phyloP scores from a whole-genome alignment of 1,139 yeast species.

The Debaryomyces coudertii region DNA sequence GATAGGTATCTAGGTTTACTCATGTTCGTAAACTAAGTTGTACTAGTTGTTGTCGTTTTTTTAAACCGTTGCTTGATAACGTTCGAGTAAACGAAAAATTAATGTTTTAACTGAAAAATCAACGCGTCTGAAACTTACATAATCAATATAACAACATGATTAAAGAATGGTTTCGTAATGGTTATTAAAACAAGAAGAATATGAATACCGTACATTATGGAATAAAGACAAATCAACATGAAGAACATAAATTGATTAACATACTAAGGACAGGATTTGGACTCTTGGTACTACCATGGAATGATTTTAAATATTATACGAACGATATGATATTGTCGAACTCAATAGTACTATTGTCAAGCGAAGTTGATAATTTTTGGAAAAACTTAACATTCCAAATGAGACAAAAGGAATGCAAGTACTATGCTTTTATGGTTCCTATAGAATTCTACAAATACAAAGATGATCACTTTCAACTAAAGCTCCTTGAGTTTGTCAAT shows the following conservation, averaged over 20 bases:
- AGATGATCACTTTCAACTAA: neutral
- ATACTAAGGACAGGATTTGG: neutral
- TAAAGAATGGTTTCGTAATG: neutral
- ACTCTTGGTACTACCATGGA: conserved; percentile 1
- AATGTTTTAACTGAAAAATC: neutral
- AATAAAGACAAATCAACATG: neutral
- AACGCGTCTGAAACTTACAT: conserved; percentile 8
- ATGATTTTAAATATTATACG: neutral
- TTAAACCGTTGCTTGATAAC: neutral
- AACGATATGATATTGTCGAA: conserved; percentile 1
- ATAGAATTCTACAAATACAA: neutral
- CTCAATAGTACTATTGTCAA: conserved; percentile 6
- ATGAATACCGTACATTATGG: conserved; percentile 6
- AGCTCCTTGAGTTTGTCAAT: neutral
- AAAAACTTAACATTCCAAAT: neutral
- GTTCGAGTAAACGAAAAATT: conserved; percentile 3
- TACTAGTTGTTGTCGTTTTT: neutral
- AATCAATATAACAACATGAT: neutral
- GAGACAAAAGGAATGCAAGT: neutral
- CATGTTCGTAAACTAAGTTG: conserved; percentile 22
- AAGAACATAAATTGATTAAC: neutral
- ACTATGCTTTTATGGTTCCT: conserved; percentile 4
- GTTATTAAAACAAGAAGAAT: neutral
- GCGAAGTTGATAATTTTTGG: conserved; percentile 3
- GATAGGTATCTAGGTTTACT: conserved; percentile 68